Evolutionary conservation across 768 basidiomycete genomes (phyloP).

Genomic region (Rhizopogon salebrosus): DNA sequence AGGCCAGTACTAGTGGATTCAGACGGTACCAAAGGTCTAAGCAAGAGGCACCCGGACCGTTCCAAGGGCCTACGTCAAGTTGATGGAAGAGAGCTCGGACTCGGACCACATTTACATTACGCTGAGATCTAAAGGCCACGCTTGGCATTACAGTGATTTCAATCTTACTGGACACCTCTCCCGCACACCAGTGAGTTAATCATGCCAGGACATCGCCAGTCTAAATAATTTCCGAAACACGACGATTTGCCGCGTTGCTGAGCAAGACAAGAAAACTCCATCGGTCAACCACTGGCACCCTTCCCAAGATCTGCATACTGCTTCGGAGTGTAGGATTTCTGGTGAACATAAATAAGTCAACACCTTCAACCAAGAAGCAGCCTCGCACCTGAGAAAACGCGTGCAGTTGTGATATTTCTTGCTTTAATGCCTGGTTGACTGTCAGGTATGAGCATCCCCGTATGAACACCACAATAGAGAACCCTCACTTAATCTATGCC

Average conservation of each 20-base stretch:
- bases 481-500: conserved; percentile 62
- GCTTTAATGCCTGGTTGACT: conserved; percentile 79
- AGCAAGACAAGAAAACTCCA: neutral
- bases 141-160: neutral
- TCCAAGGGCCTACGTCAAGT: neutral
- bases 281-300: conserved; percentile 9
- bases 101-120: neutral
- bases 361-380: neutral
- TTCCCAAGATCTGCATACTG: conserved; percentile 54
- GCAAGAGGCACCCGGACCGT: neutral
- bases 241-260: neutral
- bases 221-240: neutral
- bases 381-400: conserved; percentile 78
- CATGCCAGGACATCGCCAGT: neutral
- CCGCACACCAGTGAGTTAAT: neutral
- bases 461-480: neutral
- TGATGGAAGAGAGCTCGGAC: too few relatives aligned
- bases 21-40: neutral
- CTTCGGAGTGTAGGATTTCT: conserved; percentile 73
- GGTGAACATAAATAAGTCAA: neutral
- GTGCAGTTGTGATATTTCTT: conserved; percentile 74
- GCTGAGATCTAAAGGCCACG: neutral
- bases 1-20: neutral
- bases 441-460: conserved; percentile 6
- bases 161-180: neutral